Evolutionary conservation across 2,329 filamentous ascomycete species (phyloP).

Genomic region (Decorospora gaudefroyi): DNA sequence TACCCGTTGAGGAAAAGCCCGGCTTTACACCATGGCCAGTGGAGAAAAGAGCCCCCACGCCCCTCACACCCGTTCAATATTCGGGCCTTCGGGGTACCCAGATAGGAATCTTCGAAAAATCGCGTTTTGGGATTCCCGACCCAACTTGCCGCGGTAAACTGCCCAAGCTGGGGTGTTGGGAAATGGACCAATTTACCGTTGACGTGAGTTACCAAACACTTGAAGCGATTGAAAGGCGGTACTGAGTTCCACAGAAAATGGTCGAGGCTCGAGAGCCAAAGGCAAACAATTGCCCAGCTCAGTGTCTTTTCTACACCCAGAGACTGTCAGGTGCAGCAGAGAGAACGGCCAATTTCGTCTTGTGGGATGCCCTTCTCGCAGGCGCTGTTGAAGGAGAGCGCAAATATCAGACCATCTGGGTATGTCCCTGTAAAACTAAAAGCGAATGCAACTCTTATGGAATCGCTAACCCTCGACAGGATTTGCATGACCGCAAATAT

Average conservation of each 20-base stretch:
- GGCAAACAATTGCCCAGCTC: background rate
- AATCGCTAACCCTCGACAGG: conserved; percentile 5
- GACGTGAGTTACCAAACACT: background rate
- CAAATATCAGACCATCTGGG: background rate
- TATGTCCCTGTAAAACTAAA: background rate
- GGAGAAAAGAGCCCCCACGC: conserved; percentile 4
- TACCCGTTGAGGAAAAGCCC: conserved; percentile 10
- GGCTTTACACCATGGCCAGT: conserved; percentile 13
- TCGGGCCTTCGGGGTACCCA: conserved; percentile 6
- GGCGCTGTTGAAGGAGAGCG: background rate
- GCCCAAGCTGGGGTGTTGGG: background rate
- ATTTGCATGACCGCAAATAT: conserved; percentile 10
- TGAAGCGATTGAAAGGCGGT: background rate
- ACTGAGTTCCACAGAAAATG: background rate
- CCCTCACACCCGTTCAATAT: background rate
- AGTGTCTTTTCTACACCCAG: conserved; percentile 1
- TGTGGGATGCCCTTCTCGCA: background rate
- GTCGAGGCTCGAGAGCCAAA: background rate
- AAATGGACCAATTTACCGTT: background rate
- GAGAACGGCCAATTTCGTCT: background rate
- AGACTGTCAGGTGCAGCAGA: background rate
- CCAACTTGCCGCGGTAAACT: conserved; percentile 6
- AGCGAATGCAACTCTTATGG: conserved; percentile 1
- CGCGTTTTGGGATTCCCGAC: conserved; percentile 4
- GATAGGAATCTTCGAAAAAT: background rate